These are phyloP conservation scores for Populus trichocarpa DNA, from an alignment of 441 rosid species.

Conservation along the genomic window DNA sequence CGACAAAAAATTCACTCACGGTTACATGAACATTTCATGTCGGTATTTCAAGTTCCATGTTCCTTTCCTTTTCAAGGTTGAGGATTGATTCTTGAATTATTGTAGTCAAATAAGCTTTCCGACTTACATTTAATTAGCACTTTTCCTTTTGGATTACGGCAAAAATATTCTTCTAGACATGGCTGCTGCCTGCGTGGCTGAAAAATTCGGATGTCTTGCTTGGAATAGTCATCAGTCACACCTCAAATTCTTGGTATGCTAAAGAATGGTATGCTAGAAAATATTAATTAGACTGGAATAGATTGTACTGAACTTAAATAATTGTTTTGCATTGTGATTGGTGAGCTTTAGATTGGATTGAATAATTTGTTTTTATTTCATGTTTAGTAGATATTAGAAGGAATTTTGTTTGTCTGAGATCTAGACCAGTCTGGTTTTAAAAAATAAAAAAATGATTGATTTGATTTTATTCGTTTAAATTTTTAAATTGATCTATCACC, in stretches of 20 bases:
- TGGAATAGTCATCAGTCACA: neutral
- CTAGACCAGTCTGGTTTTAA: no score
- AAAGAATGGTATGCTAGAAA: no score
- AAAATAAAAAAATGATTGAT: no score
- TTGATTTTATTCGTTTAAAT: no score
- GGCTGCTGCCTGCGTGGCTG: neutral
- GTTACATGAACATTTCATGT: neutral
- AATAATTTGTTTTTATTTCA: no score
- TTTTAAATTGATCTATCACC: no score
- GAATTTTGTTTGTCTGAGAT: no score
- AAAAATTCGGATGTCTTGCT: neutral
- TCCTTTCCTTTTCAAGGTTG: neutral
- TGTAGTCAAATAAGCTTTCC: neutral
- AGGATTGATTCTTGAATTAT: conserved; percentile 10
- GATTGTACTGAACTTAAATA: no score
- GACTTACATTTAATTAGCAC: neutral
- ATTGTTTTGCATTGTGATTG: no score
- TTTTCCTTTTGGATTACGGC: neutral
- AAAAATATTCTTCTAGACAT: neutral
- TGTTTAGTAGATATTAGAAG: no score
- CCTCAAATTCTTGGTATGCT: conserved; percentile 10
- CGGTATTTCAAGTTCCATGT: neutral
- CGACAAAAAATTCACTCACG: neutral
- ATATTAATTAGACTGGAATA: no score
- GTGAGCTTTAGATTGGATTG: no score